Conservation (phyloP, 2,329 filamentous ascomycete genomes). For the Stemphylium beticola region DNA sequence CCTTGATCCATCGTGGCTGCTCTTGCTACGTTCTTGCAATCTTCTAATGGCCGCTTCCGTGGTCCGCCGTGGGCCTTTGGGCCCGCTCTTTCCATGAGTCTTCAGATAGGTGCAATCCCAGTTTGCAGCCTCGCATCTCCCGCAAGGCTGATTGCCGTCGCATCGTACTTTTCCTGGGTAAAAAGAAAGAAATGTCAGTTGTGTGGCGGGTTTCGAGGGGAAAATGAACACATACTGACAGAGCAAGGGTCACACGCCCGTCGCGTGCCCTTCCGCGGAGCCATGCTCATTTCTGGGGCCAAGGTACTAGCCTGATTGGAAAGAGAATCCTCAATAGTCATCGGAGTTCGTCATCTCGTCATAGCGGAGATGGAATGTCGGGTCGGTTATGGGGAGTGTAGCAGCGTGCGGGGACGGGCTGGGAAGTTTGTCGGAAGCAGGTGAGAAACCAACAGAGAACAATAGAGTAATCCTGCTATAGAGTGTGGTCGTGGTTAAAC, state of each 20-base stretch:
- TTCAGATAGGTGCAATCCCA: slow-evolving; percentile 48
- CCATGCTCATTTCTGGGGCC: slow-evolving; percentile 32
- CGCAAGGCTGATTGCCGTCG: slow-evolving; percentile 44
- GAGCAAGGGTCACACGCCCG: slow-evolving; percentile 47
- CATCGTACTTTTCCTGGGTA: slow-evolving; percentile 37
- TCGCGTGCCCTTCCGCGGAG: slow-evolving; percentile 44
- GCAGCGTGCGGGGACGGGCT: slow-evolving; percentile 14
- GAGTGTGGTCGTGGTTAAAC: slow-evolving; percentile 23
- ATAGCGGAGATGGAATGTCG: slow-evolving; percentile 23
- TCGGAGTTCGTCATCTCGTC: slow-evolving; percentile 26
- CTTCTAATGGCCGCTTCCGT: slow-evolving; percentile 45
- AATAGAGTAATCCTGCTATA: slow-evolving; percentile 9
- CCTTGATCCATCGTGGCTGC: slow-evolving; percentile 28
- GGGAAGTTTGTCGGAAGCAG: slow-evolving; percentile 16
- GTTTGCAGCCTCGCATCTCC: slow-evolving; percentile 41
- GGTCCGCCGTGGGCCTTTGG: slow-evolving; percentile 44
- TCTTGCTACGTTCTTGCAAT: slow-evolving; percentile 40
- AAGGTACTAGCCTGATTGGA: slow-evolving; percentile 22
- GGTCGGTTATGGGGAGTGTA: slow-evolving; percentile 4
- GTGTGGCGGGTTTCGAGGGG: not conserved
- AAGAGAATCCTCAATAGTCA: slow-evolving; percentile 24
- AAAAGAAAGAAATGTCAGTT: slow-evolving; percentile 1
- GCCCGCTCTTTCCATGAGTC: slow-evolving; percentile 45
- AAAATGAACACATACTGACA: slow-evolving; percentile 23
- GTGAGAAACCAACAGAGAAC: slow-evolving; percentile 8